These are phyloP conservation scores for Rhizoctonia solani DNA, from an alignment of 1,284 basidiomycete genomes.

Conservation along the genomic window DNA sequence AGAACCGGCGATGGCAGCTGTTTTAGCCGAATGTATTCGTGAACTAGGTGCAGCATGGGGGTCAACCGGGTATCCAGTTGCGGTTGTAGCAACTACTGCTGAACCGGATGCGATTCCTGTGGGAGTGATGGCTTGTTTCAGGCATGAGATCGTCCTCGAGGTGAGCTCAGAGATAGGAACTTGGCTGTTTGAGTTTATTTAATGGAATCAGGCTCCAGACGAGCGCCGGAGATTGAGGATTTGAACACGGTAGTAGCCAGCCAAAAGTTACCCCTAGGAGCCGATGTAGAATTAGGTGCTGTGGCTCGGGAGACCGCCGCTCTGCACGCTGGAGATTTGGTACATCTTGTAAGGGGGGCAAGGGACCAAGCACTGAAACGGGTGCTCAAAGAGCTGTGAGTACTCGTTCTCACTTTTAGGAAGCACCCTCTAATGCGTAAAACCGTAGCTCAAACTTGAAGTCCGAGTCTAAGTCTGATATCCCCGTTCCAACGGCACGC, in stretches of 20 bases:
- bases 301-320: constrained; percentile 92
- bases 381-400: constrained; percentile 50
- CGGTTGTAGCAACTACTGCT: constrained; percentile 77
- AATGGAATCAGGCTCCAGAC: constrained; percentile 66
- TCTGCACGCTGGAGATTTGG: constrained; percentile 83
- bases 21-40: constrained; percentile 69
- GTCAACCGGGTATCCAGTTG: constrained; percentile 64
- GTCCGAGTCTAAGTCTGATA: constrained; percentile 29
- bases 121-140: constrained; percentile 76
- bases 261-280: constrained; percentile 53
- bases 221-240: constrained; percentile 75
- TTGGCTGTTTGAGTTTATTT: neutral
- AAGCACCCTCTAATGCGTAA: neutral
- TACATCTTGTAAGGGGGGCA: constrained; percentile 69
- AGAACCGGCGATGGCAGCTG: constrained; percentile 67
- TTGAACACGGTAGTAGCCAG: constrained; percentile 57
- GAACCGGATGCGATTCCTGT: constrained; percentile 71
- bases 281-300: constrained; percentile 75
- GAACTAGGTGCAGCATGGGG: constrained; percentile 60
- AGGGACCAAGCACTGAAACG: constrained; percentile 64
- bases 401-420: neutral
- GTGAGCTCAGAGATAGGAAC: constrained; percentile 48
- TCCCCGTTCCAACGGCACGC: constrained; percentile 33
- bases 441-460: constrained; percentile 1
- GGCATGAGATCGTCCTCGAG: constrained; percentile 81